phyloP scores from a whole-genome alignment of 352 stramenopile species.

The Globisporangium spinosum region DNA sequence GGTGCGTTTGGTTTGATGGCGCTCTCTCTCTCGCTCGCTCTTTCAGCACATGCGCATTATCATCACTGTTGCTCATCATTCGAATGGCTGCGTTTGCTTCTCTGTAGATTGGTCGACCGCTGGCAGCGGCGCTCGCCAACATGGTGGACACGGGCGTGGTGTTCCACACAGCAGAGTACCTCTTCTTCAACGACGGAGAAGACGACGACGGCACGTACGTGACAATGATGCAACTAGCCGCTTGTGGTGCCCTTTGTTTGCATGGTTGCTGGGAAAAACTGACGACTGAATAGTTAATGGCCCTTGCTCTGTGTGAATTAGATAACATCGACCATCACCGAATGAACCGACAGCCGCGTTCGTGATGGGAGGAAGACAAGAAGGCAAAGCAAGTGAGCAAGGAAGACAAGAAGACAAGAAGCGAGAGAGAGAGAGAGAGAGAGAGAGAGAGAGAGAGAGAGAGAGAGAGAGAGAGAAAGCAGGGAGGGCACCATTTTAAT shows the following conservation, averaged over 20 bases:
- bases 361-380: neutral
- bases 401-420: neutral
- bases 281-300: constrained; percentile 86
- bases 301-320: constrained; percentile 38
- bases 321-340: constrained; percentile 46
- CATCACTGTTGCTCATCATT: neutral
- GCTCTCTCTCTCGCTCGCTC: neutral
- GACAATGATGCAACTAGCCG: neutral
- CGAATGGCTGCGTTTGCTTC: neutral
- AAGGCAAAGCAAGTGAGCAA: constrained; percentile 11
- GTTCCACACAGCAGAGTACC: constrained; percentile 62
- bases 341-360: neutral
- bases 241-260: neutral
- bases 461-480: neutral
- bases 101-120: constrained; percentile 43
- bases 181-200: constrained; percentile 74
- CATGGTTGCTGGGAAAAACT: constrained; percentile 26
- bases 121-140: constrained; percentile 41
- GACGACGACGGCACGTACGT: constrained; percentile 82
- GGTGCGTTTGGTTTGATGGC: constrained; percentile 26
- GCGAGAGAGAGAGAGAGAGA: neutral
- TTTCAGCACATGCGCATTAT: neutral
- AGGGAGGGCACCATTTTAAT: constrained; percentile 2
- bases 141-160: constrained; percentile 48
- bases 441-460: no score